Percentiles rank a stretch among this genome's conserved stretches.
Conservation (phyloP, 257 asterid genomes). For the Solanum appendiculatum region DNA sequence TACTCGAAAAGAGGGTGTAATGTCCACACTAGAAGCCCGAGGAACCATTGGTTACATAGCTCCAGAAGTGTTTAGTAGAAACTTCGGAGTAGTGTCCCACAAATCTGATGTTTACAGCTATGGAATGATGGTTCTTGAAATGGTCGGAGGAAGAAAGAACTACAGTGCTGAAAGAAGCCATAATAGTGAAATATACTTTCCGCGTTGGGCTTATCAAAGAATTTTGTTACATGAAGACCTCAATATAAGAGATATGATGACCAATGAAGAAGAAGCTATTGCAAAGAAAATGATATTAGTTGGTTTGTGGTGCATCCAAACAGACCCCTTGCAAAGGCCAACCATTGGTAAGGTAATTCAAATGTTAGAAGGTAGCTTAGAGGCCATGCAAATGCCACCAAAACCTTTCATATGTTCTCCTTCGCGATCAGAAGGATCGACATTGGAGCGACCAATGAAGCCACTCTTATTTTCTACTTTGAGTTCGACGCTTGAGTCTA, state of each 20-base stretch:
- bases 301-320: constrained; percentile 17
- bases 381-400: constrained; percentile 5
- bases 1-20: not conserved
- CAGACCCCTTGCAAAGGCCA: constrained; percentile 6
- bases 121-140: constrained; percentile 27
- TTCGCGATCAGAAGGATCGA: not conserved
- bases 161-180: not conserved
- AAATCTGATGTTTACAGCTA: constrained; percentile 19
- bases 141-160: constrained; percentile 13
- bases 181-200: constrained; percentile 8
- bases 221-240: not conserved
- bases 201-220: constrained; percentile 7
- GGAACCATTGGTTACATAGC: constrained; percentile 21
- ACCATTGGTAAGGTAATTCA: constrained; percentile 3
- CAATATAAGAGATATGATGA: not conserved
- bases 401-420: constrained; percentile 9
- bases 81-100: constrained; percentile 8
- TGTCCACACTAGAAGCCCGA: constrained; percentile 1
- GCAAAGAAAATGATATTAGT: constrained; percentile 10
- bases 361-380: constrained; percentile 10
- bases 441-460: not conserved
- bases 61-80: constrained; percentile 10
- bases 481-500: not conserved
- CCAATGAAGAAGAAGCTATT: not conserved
- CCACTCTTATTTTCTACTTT: not conserved